These are phyloP conservation scores for Plasmodium gallinaceum DNA, from an alignment of 169 alveolate species.

Conservation along the genomic window DNA sequence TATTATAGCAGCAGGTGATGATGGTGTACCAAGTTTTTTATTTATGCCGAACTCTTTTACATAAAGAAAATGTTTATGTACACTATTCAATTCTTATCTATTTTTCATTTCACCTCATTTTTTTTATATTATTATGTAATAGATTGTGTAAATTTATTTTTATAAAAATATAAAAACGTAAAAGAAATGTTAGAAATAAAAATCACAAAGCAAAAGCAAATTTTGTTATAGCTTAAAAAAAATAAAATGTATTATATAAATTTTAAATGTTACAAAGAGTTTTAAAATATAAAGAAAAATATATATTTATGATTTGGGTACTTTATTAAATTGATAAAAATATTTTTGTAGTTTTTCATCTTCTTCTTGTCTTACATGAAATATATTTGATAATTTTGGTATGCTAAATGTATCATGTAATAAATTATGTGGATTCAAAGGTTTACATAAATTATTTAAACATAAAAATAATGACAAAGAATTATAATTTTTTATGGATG, in stretches of 20 bases:
- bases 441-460: constrained; percentile 63
- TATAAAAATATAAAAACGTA: too few species aligned
- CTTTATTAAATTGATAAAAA: constrained; percentile 72
- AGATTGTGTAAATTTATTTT: too few species aligned
- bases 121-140: too few species aligned
- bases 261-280: background rate
- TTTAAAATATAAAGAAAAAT: background rate
- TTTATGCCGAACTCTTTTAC: constrained; percentile 47
- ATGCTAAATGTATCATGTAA: constrained; percentile 29
- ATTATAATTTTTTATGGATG: constrained; percentile 34
- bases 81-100: too few species aligned
- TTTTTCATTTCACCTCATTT: too few species aligned
- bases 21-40: constrained; percentile 63
- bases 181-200: too few species aligned
- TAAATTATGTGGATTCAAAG: constrained; percentile 28
- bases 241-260: background rate
- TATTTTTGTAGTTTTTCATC: constrained; percentile 66
- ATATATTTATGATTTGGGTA: constrained; percentile 43
- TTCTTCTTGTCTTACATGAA: constrained; percentile 77
- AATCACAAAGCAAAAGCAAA: background rate
- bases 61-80: background rate
- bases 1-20: constrained; percentile 73
- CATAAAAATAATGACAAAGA: constrained; percentile 47
- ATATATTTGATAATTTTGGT: constrained; percentile 56
- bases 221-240: background rate